A percentile compares a stretch with the other conserved stretches of the same genome.
phyloP scores from a whole-genome alignment of 306 rosid species.

The Gleditsia sinensis region DNA sequence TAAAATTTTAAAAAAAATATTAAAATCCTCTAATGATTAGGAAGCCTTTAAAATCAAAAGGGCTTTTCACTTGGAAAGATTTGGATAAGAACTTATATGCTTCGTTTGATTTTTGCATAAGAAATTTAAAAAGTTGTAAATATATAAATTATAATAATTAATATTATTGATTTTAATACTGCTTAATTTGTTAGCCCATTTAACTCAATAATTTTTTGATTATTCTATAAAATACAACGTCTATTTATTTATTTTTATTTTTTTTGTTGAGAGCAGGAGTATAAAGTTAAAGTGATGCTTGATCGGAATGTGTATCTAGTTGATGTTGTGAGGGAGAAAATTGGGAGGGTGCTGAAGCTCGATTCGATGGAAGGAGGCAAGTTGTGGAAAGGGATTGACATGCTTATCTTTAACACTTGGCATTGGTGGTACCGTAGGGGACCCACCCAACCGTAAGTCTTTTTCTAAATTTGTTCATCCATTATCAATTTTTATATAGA shows the following conservation, averaged over 20 bases:
- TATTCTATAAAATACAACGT: no score
- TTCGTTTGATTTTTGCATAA: no score
- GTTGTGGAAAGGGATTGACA: slow-evolving; percentile 62
- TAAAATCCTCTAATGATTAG: neutral
- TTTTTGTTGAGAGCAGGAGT: slow-evolving; percentile 50
- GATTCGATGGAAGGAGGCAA: slow-evolving; percentile 68
- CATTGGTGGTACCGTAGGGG: slow-evolving; percentile 98
- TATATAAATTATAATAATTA: no score
- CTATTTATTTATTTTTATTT: no score
- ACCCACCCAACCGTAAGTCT: slow-evolving; percentile 84
- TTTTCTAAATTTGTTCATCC: neutral
- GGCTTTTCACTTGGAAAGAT: neutral
- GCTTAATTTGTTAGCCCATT: no score
- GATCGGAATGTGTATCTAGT: slow-evolving; percentile 80
- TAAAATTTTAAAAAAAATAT: no score
- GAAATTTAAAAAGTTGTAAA: no score
- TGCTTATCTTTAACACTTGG: slow-evolving; percentile 95
- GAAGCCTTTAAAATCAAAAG: neutral
- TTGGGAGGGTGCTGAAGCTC: slow-evolving; percentile 84
- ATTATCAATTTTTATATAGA: no score
- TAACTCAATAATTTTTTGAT: no score
- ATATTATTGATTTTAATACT: no score
- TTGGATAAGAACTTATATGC: no score
- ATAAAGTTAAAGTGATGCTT: slow-evolving; percentile 71
- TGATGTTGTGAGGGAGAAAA: slow-evolving; percentile 61